A percentile compares a stretch with the other conserved stretches of the same genome.
phyloP scores from a whole-genome alignment of 2,329 filamentous ascomycete species.

The Rhinocladiella similis region DNA sequence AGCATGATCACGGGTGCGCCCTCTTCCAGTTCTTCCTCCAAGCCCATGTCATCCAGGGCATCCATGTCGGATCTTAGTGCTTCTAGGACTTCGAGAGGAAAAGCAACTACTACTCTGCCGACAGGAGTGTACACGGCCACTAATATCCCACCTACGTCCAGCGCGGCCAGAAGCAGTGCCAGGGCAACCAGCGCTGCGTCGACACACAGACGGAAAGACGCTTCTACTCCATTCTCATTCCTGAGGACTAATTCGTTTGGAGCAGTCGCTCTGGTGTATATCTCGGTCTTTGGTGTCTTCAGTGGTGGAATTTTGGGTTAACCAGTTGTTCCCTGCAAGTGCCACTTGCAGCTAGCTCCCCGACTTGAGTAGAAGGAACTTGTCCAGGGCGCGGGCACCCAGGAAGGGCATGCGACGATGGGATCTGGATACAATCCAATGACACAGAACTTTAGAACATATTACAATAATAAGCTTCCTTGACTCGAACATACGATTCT shows the following conservation, averaged over 20 bases:
- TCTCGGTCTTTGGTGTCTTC: not conserved
- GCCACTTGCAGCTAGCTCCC: too few species aligned
- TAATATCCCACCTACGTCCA: constrained; percentile 21
- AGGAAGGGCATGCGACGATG: too few species aligned
- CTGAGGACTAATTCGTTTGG: constrained; percentile 11
- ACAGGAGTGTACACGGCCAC: constrained; percentile 38
- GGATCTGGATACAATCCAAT: too few species aligned
- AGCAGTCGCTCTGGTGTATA: constrained; percentile 10
- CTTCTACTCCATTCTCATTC: constrained; percentile 6
- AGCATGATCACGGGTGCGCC: constrained; percentile 26
- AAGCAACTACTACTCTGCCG: constrained; percentile 16
- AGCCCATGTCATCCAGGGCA: not conserved
- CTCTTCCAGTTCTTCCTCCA: not conserved
- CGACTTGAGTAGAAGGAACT: too few species aligned
- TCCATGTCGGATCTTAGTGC: not conserved
- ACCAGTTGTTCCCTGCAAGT: not conserved
- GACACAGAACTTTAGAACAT: too few species aligned
- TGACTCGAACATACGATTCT: too few species aligned
- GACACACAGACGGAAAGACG: constrained; percentile 4
- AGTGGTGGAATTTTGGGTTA: not conserved
- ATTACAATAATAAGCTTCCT: too few species aligned
- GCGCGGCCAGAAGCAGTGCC: constrained; percentile 1
- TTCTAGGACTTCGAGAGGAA: not conserved
- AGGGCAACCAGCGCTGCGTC: constrained; percentile 14
- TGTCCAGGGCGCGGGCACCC: too few species aligned